Percentiles rank a stretch among this genome's conserved stretches.
phyloP scores from a whole-genome alignment of 2,329 filamentous ascomycete genomes.

The Pyricularia grisea region DNA sequence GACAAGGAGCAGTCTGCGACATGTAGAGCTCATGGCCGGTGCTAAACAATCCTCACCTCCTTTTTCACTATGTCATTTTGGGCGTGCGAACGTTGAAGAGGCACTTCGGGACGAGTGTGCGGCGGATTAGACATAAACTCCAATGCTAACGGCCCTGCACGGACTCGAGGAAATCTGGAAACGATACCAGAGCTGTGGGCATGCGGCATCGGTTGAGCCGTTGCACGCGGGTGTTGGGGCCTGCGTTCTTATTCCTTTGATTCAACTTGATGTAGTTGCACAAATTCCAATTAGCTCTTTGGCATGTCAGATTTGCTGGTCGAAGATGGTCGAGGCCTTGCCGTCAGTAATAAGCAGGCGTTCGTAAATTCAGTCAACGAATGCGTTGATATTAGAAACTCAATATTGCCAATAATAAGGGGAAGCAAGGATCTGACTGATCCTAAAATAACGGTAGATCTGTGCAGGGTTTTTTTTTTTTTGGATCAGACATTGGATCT shows the following conservation, averaged over 20 bases:
- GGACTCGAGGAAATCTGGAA: background rate
- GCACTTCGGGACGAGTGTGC: background rate
- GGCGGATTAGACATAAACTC: background rate
- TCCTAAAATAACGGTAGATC: background rate
- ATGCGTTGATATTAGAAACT: too few relatives aligned
- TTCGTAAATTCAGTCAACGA: too few relatives aligned
- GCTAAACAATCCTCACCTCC: background rate
- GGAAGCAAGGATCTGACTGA: background rate
- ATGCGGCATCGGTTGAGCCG: background rate
- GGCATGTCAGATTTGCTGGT: too few relatives aligned
- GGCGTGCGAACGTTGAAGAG: background rate
- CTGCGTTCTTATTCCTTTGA: background rate
- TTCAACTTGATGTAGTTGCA: background rate
- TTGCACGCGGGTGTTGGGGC: background rate
- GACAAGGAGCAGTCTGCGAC: background rate
- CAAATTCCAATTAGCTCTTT: too few relatives aligned
- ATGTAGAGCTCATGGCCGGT: background rate
- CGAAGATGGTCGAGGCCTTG: background rate
- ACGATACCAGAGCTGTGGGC: background rate
- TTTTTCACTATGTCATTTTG: background rate
- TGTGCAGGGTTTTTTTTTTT: background rate
- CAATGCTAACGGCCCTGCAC: background rate
- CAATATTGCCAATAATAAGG: background rate
- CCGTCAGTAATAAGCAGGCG: too few relatives aligned
- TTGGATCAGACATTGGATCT: background rate